A percentile compares a stretch with the other conserved stretches of the same genome.
phyloP scores from a whole-genome alignment of 108 stramenopile genomes.

The Mayamaea pseudoterrestris region DNA sequence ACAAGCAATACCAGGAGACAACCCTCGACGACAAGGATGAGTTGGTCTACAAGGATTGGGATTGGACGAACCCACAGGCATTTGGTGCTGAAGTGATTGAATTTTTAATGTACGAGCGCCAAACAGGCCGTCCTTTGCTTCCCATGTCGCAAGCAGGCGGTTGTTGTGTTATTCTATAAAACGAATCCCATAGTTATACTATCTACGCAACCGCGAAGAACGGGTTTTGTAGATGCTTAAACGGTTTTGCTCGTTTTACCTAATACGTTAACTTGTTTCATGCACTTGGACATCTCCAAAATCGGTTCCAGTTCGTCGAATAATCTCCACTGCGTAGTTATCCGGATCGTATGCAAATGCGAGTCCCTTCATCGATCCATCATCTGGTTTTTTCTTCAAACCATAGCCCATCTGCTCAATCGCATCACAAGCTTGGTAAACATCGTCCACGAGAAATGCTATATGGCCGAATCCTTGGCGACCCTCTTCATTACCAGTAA shows the following conservation, averaged over 20 bases:
- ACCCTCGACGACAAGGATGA: constrained; percentile 60
- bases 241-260: not conserved
- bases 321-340: constrained; percentile 75
- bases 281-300: too few relatives aligned
- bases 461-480: constrained; percentile 96
- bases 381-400: constrained; percentile 74
- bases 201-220: too few relatives aligned
- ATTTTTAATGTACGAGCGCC: constrained; percentile 77
- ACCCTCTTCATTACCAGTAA: constrained; percentile 93
- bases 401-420: constrained; percentile 69
- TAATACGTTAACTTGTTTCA: too few relatives aligned
- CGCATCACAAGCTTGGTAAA: constrained; percentile 80
- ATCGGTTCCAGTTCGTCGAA: constrained; percentile 66
- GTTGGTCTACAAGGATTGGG: constrained; percentile 62
- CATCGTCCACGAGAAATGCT: constrained; percentile 93
- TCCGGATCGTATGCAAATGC: constrained; percentile 85
- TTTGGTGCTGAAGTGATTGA: constrained; percentile 80
- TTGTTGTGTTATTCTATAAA: constrained; percentile 27
- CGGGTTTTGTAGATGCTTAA: too few relatives aligned
- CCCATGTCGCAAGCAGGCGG: constrained; percentile 32
- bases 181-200: too few relatives aligned
- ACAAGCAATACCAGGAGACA: constrained; percentile 55
- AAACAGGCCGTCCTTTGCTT: constrained; percentile 63
- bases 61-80: constrained; percentile 69
- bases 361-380: constrained; percentile 77